Percentiles rank a stretch among this genome's conserved stretches.
Conservation (phyloP, 768 basidiomycete genomes). For the Cystofilobasidium bisporidii region DNA sequence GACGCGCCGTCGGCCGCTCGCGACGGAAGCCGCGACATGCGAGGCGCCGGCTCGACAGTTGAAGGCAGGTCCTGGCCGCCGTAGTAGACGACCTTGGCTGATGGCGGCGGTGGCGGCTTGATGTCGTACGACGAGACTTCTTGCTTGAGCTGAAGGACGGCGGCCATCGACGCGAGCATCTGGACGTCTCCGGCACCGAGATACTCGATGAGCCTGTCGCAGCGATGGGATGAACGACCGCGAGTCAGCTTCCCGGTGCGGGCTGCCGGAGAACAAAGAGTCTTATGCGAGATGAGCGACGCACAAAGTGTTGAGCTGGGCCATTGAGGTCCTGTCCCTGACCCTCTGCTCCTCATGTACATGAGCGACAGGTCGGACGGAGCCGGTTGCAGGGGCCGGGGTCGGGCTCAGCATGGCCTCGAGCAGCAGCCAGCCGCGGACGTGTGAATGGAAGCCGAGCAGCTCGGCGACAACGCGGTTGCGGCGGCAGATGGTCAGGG, state of each 20-base stretch:
- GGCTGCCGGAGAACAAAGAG: not conserved
- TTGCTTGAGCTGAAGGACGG: conserved; percentile 51
- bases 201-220: conserved; percentile 45
- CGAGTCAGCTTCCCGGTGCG: not conserved
- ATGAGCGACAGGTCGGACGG: not conserved
- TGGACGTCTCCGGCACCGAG: conserved; percentile 57
- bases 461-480: conserved; percentile 56
- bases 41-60: not conserved
- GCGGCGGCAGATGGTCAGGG: conserved; percentile 49
- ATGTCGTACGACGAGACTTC: conserved; percentile 4
- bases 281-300: not conserved
- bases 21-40: not conserved
- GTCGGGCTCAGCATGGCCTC: conserved; percentile 44
- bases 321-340: not conserved
- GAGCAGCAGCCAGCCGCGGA: conserved; percentile 54
- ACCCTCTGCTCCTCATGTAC: not conserved
- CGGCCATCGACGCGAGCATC: conserved; percentile 67
- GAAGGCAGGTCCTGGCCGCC: not conserved
- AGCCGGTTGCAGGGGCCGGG: not conserved
- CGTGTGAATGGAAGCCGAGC: conserved; percentile 59
- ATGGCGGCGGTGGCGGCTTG: no score
- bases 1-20: not conserved
- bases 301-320: conserved; percentile 31
- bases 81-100: not conserved
- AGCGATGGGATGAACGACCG: not conserved